Evolutionary conservation across 257 asterid species (phyloP).

Genomic region (Euphrasia confusa): DNA sequence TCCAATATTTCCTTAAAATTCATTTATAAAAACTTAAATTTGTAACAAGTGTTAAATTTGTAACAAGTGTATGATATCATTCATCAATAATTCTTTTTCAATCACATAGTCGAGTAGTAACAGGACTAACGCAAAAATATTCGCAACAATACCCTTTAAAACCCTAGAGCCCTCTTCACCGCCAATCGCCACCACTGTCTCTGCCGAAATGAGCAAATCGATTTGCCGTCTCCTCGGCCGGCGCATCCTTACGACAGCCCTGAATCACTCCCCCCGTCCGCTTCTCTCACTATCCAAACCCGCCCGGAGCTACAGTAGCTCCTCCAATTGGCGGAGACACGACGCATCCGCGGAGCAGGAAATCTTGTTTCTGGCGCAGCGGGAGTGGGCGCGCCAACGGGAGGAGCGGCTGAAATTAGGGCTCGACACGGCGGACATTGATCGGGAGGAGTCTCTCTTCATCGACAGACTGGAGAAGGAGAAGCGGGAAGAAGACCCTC

Average conservation of each 20-base stretch:
- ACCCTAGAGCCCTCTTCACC: conserved; percentile 23
- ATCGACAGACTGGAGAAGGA: conserved; percentile 48
- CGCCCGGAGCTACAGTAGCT: conserved; percentile 26
- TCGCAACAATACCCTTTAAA: not conserved
- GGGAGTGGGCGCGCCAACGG: conserved; percentile 43
- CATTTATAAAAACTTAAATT: too few relatives aligned
- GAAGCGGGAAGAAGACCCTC: conserved; percentile 34
- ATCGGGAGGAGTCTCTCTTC: conserved; percentile 45
- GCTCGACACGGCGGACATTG: conserved; percentile 48
- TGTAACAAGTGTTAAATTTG: too few relatives aligned
- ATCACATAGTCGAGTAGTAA: too few relatives aligned
- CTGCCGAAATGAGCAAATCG: conserved; percentile 34
- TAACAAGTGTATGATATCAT: too few relatives aligned
- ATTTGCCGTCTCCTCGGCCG: conserved; percentile 34
- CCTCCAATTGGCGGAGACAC: conserved; percentile 23
- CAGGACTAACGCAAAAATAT: not conserved
- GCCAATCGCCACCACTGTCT: conserved; percentile 13
- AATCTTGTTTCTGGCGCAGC: conserved; percentile 27
- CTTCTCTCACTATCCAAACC: conserved; percentile 1
- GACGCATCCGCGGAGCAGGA: conserved; percentile 35
- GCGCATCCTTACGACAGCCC: conserved; percentile 21
- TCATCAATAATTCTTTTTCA: too few relatives aligned
- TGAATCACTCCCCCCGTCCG: conserved; percentile 16
- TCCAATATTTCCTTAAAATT: too few relatives aligned
- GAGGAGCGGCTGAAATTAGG: conserved; percentile 55